These are phyloP conservation scores for Tephrocybe sp. DNA, from an alignment of 768 basidiomycete species.

Conservation along the genomic window DNA sequence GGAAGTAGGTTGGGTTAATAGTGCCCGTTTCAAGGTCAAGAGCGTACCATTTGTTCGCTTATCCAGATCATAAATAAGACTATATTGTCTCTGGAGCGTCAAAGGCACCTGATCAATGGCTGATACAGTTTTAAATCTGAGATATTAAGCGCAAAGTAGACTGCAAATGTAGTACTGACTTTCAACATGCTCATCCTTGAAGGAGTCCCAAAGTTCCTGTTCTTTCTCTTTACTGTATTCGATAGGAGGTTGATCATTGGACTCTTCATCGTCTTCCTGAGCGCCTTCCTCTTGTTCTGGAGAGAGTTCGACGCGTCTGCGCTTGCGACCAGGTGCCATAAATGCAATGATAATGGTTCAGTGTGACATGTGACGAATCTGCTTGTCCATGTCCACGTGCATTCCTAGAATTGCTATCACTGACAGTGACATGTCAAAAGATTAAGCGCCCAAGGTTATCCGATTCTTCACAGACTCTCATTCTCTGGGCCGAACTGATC, in stretches of 20 bases:
- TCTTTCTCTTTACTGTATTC: constrained; percentile 43
- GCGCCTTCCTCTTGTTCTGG: constrained; percentile 23
- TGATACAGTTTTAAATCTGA: constrained; percentile 22
- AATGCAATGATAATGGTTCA: neutral
- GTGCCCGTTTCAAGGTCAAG: constrained; percentile 9
- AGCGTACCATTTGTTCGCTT: constrained; percentile 54
- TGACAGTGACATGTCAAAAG: neutral
- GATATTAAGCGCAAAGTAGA: neutral
- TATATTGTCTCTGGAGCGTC: constrained; percentile 67
- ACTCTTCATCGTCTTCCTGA: constrained; percentile 23
- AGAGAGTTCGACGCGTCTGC: constrained; percentile 43
- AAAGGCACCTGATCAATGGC: constrained; percentile 79
- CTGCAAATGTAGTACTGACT: constrained; percentile 34
- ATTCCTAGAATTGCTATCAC: neutral
- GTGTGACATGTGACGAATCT: neutral
- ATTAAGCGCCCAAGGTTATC: constrained; percentile 9
- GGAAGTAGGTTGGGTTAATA: constrained; percentile 1
- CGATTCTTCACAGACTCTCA: constrained; percentile 1
- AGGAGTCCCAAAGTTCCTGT: constrained; percentile 66
- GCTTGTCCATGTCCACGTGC: constrained; percentile 6
- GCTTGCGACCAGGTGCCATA: constrained; percentile 36
- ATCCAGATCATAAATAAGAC: constrained; percentile 71
- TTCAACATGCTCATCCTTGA: constrained; percentile 81
- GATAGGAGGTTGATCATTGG: constrained; percentile 17
- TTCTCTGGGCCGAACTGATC: neutral